Evolutionary conservation across 345 rosid genomes (phyloP).

Genomic region (Populus alba): DNA sequence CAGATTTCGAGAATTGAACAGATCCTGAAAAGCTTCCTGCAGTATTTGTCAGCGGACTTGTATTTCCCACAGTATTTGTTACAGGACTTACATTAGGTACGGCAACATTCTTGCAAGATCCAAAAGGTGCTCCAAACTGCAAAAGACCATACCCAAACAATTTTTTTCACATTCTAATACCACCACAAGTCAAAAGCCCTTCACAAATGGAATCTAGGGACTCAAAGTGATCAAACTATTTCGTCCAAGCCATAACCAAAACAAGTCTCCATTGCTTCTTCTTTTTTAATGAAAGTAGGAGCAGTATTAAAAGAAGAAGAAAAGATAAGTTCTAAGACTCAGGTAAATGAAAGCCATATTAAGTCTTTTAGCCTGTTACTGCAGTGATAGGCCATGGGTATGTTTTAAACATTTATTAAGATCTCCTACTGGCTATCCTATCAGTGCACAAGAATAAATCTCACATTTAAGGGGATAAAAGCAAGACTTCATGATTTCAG

Average conservation of each 20-base stretch:
- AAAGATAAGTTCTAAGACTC: too few species aligned
- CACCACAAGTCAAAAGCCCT: neutral
- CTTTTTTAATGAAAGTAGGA: neutral
- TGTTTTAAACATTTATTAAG: neutral
- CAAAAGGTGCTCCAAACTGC: constrained; percentile 85
- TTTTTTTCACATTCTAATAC: neutral
- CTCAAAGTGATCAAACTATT: neutral
- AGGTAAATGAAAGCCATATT: neutral
- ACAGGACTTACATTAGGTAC: constrained; percentile 49
- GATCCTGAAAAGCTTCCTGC: constrained; percentile 82
- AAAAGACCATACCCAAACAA: constrained; percentile 18
- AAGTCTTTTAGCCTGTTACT: neutral
- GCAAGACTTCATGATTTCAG: neutral
- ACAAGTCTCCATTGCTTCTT: neutral
- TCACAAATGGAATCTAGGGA: neutral
- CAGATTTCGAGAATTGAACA: constrained; percentile 70
- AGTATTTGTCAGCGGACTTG: constrained; percentile 9
- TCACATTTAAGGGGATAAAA: too few species aligned
- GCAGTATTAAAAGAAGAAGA: neutral
- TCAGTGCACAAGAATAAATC: neutral
- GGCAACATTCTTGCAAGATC: constrained; percentile 74
- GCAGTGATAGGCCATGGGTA: neutral
- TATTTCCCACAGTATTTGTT: constrained; percentile 49
- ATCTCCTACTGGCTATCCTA: neutral
- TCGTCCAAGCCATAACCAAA: neutral